A percentile compares a stretch with the other conserved stretches of the same genome.
phyloP scores from a whole-genome alignment of 192 early-diverging fungal species.

The Cladochytrium replicatum region DNA sequence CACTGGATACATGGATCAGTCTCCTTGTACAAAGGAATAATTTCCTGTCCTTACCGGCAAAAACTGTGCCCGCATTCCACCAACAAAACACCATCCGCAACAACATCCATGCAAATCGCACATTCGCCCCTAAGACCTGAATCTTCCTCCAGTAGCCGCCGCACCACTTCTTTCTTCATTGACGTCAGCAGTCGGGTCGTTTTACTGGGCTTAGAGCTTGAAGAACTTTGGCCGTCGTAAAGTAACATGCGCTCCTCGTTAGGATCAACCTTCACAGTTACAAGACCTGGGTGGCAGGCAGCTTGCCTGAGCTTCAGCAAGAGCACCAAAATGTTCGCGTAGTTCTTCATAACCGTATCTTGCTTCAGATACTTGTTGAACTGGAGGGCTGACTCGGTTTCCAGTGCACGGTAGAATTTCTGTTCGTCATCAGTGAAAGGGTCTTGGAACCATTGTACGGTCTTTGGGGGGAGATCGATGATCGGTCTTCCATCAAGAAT shows the following conservation, averaged over 20 bases:
- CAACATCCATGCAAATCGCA: conserved; percentile 29
- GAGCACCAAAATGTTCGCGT: conserved; percentile 33
- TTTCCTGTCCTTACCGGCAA: too few species aligned
- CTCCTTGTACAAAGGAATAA: too few species aligned
- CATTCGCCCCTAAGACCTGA: conserved; percentile 21
- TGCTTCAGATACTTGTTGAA: conserved; percentile 29
- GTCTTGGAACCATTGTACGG: conserved; percentile 30
- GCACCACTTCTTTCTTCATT: too few species aligned
- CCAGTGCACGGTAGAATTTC: conserved; percentile 51
- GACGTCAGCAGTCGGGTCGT: neutral
- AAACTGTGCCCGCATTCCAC: conserved; percentile 3
- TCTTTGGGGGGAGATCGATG: conserved; percentile 46
- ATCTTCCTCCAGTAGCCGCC: conserved; percentile 13
- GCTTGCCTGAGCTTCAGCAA: conserved; percentile 31
- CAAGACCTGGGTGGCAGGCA: conserved; percentile 26
- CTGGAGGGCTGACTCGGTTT: conserved; percentile 12
- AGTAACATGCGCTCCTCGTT: conserved; percentile 1
- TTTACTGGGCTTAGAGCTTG: neutral
- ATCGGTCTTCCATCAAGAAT: conserved; percentile 53
- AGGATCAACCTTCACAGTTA: conserved; percentile 14
- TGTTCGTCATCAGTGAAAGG: conserved; percentile 42
- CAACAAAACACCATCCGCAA: conserved; percentile 1
- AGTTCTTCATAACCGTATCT: conserved; percentile 42
- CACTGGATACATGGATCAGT: too few species aligned
- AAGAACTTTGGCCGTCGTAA: neutral